Evolutionary conservation across 495 filamentous ascomycete species (phyloP), one percentile per base, ranked within the genome.

Genomic region (Daldinia childiae): DNA sequence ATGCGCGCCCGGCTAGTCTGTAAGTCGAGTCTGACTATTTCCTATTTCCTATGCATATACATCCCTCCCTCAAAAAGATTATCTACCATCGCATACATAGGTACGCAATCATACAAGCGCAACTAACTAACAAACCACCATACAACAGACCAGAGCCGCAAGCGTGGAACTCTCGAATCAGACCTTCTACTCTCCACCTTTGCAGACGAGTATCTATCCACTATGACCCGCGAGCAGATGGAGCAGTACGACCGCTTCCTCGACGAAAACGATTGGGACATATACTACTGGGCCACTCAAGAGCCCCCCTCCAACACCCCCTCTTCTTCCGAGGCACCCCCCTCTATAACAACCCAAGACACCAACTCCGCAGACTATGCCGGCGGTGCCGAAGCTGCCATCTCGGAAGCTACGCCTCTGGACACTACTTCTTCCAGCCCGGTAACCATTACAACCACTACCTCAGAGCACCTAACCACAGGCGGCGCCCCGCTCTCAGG

Each of bases 261-360:
- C 52, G 95, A 99, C 82, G 95, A 99, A 80, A 98, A 98, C 78
- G 95, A 99, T 80, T 99, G 95, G 95, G 95, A 99, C 78, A 98
- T 99, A 66, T 99, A 99, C 84, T 99, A 99, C 86, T 99, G 95
- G 95, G 93, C 93, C 0, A 99, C 96, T n/a, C 96, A 99, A 78
- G 89, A 92, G 69, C 87, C 92, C 69, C 41, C 73, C 45, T n/a
- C 77, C 17, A 6, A 68, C 41, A 9, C 62, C 52, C 6, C 59
- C 51, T 24, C 78, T 59, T 15, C 75, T 81, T 0, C 85, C 88
- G 3, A 36, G 34, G 3, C 12, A 4, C 80, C 82, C 0, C 63
- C 69, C 32, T 82, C 78, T 32, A 77, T 78, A 29, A 80, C 43
- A 12, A 74, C 66, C 14, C 14, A 56, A 72, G 54, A 83, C 79